These are phyloP conservation scores for Mycena haematopus DNA, from an alignment of 768 basidiomycete genomes.

Conservation along the genomic window DNA sequence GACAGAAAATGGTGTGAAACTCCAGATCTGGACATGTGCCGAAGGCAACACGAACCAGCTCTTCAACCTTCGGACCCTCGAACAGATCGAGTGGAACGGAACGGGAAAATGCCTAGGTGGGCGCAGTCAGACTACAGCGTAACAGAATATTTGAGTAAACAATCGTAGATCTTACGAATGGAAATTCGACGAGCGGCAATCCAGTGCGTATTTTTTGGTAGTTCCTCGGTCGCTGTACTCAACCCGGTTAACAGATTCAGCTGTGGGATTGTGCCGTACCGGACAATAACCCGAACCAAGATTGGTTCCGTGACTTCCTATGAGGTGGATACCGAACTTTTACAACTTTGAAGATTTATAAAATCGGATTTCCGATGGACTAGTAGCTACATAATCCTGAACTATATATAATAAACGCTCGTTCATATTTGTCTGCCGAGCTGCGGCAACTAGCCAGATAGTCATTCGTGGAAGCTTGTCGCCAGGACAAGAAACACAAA, in stretches of 20 bases:
- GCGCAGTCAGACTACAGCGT: too few relatives aligned
- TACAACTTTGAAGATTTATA: too few relatives aligned
- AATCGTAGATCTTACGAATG: background rate
- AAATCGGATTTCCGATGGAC: too few relatives aligned
- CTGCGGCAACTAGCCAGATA: too few relatives aligned
- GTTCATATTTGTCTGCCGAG: too few relatives aligned
- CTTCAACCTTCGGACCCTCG: background rate
- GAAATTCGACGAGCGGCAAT: background rate
- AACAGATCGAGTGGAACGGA: background rate
- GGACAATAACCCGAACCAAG: background rate
- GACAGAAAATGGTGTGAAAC: background rate
- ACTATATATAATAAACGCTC: too few relatives aligned
- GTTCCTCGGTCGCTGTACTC: background rate
- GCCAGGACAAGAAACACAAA: too few relatives aligned
- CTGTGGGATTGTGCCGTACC: background rate
- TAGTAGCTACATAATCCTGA: too few relatives aligned
- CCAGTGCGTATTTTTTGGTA: background rate
- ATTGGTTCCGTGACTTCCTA: background rate
- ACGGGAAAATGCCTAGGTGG: background rate
- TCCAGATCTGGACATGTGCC: background rate
- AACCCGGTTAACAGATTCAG: background rate
- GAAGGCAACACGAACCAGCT: background rate
- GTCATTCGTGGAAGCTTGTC: too few relatives aligned
- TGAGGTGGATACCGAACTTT: too few relatives aligned
- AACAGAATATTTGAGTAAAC: too few relatives aligned